Conservation (phyloP, 2,329 filamentous ascomycete species). For the Atkinsonella texensis region DNA sequence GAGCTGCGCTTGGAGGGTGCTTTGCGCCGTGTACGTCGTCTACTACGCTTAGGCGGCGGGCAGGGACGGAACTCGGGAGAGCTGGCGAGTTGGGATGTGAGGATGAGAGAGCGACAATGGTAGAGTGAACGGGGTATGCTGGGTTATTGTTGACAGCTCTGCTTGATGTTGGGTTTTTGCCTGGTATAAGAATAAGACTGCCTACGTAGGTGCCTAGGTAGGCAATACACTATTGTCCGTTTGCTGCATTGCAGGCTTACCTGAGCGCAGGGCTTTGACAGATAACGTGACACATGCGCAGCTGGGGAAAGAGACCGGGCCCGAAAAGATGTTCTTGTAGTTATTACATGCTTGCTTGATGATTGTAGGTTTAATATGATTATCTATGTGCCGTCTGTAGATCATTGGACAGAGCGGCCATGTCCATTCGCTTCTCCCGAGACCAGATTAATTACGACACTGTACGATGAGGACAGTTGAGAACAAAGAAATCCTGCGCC, state of each 20-base stretch:
- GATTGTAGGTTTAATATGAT: background rate
- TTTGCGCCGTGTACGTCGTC: constrained; percentile 85
- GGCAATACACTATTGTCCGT: too few relatives aligned
- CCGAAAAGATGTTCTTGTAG: background rate
- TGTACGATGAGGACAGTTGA: background rate
- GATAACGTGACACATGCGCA: background rate
- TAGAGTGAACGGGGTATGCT: too few relatives aligned
- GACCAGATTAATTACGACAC: background rate
- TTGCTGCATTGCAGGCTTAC: too few relatives aligned
- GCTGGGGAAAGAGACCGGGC: background rate
- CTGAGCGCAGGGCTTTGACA: too few relatives aligned
- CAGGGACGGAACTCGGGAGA: background rate
- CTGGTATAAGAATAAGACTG: too few relatives aligned
- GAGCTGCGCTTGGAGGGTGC: constrained; percentile 47
- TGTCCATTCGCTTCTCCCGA: background rate
- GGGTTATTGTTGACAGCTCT: too few relatives aligned
- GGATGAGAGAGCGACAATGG: too few relatives aligned
- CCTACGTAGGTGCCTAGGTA: too few relatives aligned
- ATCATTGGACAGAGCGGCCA: background rate
- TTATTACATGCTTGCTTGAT: background rate
- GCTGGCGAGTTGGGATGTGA: background rate
- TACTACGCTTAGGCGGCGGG: constrained; percentile 45
- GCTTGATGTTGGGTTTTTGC: too few relatives aligned
- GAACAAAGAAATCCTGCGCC: background rate
- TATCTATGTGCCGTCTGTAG: background rate